phyloP scores from a whole-genome alignment of 495 filamentous ascomycete species.

The Pyronema domesticum region DNA sequence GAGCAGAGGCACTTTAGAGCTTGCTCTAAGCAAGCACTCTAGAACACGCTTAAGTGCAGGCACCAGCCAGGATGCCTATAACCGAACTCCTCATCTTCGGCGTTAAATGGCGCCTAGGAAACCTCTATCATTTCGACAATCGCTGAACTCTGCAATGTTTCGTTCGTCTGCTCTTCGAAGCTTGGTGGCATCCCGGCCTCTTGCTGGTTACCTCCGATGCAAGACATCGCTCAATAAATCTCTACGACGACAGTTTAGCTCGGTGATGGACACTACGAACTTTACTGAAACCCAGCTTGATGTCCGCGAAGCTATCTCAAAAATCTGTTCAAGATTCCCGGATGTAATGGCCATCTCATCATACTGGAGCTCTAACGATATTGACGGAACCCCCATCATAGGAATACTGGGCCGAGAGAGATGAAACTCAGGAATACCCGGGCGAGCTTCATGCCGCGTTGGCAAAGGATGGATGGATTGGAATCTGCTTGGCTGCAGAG shows the following conservation, averaged over 20 bases:
- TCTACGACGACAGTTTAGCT: neutral
- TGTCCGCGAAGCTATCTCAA: constrained; percentile 49
- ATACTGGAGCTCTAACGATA: neutral
- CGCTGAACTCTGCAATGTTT: neutral
- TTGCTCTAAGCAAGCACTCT: no score
- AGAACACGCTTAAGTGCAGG: neutral
- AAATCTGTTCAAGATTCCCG: constrained; percentile 48
- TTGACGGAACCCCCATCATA: constrained; percentile 3
- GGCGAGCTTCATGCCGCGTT: constrained; percentile 55
- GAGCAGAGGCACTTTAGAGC: no score
- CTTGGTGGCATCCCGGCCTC: neutral
- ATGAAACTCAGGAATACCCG: constrained; percentile 50
- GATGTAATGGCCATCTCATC: constrained; percentile 16
- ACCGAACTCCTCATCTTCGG: neutral
- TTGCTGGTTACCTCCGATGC: neutral
- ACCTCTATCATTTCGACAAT: neutral
- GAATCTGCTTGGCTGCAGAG: constrained; percentile 55
- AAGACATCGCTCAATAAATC: neutral
- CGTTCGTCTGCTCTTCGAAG: neutral
- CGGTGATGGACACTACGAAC: constrained; percentile 51
- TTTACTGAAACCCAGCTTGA: constrained; percentile 55
- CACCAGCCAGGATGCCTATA: neutral
- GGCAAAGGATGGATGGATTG: constrained; percentile 68
- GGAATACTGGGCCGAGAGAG: constrained; percentile 55
- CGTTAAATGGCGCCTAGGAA: neutral